phyloP scores from a whole-genome alignment of 345 rosid genomes.

The Stellera chamaejasme region DNA sequence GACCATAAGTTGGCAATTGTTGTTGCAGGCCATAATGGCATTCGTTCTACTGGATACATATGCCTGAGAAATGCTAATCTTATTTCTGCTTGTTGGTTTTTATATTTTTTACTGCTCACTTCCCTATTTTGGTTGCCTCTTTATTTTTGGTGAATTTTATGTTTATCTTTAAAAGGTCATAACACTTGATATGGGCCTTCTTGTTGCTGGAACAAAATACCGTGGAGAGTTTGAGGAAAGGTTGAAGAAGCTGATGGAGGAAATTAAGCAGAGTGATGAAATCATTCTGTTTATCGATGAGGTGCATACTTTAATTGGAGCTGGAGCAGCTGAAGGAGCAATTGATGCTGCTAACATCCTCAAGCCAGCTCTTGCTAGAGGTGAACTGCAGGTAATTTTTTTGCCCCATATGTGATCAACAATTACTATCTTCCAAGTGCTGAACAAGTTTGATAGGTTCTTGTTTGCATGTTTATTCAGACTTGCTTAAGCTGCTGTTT shows the following conservation, averaged over 20 bases:
- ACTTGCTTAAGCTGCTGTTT: too few relatives aligned
- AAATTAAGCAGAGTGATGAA: slow-evolving; percentile 97
- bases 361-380: slow-evolving; percentile 99
- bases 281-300: slow-evolving; percentile 97
- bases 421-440: too few relatives aligned
- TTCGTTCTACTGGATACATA: too few relatives aligned
- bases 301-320: slow-evolving; percentile 96
- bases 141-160: slow-evolving; percentile 2
- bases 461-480: too few relatives aligned
- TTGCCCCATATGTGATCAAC: not conserved
- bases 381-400: slow-evolving; percentile 86
- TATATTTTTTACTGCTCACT: not conserved
- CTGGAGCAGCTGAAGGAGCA: slow-evolving; percentile 99
- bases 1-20: too few relatives aligned
- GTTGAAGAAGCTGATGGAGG: slow-evolving; percentile 98
- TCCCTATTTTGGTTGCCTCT: not conserved
- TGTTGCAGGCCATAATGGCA: too few relatives aligned
- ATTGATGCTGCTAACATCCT: slow-evolving; percentile 99
- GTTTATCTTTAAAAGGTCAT: slow-evolving; percentile 48
- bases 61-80: too few relatives aligned
- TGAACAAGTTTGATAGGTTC: too few relatives aligned
- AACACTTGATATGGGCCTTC: slow-evolving; percentile 98
- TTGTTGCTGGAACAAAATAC: slow-evolving; percentile 97
- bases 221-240: slow-evolving; percentile 99
- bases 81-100: not conserved